Base-by-base conservation (phyloP, 805 yeast genomes). In the Pichia californica region DNA sequence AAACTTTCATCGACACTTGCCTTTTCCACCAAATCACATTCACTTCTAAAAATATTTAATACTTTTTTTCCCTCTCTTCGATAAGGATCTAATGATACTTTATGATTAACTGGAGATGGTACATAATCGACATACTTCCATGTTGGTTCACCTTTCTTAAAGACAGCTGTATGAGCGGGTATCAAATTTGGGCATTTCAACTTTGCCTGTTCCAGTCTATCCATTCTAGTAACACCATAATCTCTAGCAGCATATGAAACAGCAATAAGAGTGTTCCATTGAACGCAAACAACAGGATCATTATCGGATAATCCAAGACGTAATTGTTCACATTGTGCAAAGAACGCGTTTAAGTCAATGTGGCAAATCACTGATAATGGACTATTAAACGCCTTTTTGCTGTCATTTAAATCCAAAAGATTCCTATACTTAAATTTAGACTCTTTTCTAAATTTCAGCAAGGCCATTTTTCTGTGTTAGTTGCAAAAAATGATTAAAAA, bases 1-100 rank as follows among this genome's bases (percentile, higher is more conserved):
- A 83, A 93, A 38, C 88, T 81, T 63, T 93, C 99, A 63, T 93
- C 99, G 16, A 89, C 93, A 63, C 97, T 88, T 0, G 96, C 98
- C 64, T 89, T 89, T 60, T 93, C 96, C 0, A 88, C 87, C 14
- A 72, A 53, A 45, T 77, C 82, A 57, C 91, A 85, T 46, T 71
- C 68, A 7, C 66, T 58, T 44, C 74, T 73, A 53, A 93, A 73
- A 0, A 91, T 65, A 29, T 76, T 68, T 56, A 88, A 69, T 46
- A 93, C 81, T 61, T 83, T 85, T 15, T 95, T 68, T 46, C 93
- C 81, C 56, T 88, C 96, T 46, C 95, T 64, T 47, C 99, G 70
- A 57, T 91, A 93, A 0, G 96, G 95, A 57, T 93, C 98, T 43
- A 93, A 65, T 2, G 89, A 79, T 3, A 93, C 96, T 62, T 93